Evolutionary conservation across 75 land plant genomes (phyloP).

Genomic region (Cunninghamia lanceolata): DNA sequence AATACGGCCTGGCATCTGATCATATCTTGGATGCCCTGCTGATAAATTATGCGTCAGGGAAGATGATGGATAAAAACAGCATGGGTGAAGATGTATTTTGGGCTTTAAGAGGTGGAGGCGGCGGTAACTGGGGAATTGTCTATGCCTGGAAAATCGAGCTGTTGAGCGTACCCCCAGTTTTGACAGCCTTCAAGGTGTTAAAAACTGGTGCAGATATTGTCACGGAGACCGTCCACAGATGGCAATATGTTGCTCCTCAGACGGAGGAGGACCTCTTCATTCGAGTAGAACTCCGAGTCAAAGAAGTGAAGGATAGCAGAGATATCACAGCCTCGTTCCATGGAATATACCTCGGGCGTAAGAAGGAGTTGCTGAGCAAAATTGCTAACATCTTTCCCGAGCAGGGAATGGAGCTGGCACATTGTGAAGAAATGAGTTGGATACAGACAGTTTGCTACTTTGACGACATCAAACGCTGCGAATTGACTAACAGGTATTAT

Average conservation of each 20-base stretch:
- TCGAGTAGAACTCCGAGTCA: too few relatives aligned
- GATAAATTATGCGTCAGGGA: constrained; percentile 26
- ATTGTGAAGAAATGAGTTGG: constrained; percentile 2
- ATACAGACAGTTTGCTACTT: neutral
- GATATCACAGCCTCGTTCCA: neutral
- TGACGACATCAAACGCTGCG: neutral
- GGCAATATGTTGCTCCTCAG: neutral
- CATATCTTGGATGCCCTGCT: constrained; percentile 32
- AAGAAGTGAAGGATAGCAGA: neutral
- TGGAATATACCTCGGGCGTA: neutral
- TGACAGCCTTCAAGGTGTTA: neutral
- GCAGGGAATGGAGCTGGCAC: neutral
- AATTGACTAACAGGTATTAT: neutral
- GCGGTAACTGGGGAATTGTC: neutral
- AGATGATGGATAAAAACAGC: constrained; percentile 13
- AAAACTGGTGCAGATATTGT: neutral
- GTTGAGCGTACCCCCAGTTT: constrained; percentile 5
- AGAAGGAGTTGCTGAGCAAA: neutral
- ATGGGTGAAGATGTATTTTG: constrained; percentile 48
- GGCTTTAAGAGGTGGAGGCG: constrained; percentile 52
- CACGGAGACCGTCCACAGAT: constrained; percentile 6
- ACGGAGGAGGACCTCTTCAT: neutral
- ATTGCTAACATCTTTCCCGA: neutral
- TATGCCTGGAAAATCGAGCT: neutral
- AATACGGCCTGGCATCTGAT: constrained; percentile 30